Base-by-base conservation (phyloP, 139 green algal species). In the Medakamo hakoo region DNA sequence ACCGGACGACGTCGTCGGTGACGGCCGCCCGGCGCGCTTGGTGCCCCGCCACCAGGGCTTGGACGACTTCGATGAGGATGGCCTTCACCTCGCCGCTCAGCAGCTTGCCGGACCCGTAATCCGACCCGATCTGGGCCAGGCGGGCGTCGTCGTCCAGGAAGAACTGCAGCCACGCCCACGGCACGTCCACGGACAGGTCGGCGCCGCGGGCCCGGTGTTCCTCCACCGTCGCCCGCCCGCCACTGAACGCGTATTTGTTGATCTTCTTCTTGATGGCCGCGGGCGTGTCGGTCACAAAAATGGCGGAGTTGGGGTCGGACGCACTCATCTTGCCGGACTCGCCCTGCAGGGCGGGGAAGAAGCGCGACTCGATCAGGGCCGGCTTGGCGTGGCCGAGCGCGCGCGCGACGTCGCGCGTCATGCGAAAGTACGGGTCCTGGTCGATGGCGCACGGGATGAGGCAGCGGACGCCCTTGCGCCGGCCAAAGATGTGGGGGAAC, bases 271-370 rank as follows among this genome's bases (percentile, higher is more conserved):
- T 88, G 59, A 95, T 94, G 27, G 89, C 60, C 74, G 90, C 90
- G 23, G 83, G 66, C 2, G 81, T 91, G 76, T 98, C 92, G 26
- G 80, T 91, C 5, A 96, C 86, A 73, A 93, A 98, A 58, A 99
- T 94, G 65, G 89, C 86, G 30, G 74, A 89, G 70, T 73, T 94
- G 28, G 78, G 65, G 68, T 96, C 87, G 56, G 70, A 87, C 4
- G 93, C 89, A 57, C 72, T 89, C 93, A 99, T 99, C 78, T 99
- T 99, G 58, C 89, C 89, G 65, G 65, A 91, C 70, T 95, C 90
- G n/a, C 93, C 93, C 82, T 97, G 88, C 49, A 91, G 76, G 28
- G 83, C 83, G 3, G 84, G 84, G 68, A 91, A 91, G 78, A 91
- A 91, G 30, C 73, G 60, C 22, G 74, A 78, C 76, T 91, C 81